These are phyloP conservation scores for Chaetomium tenue DNA, from an alignment of 495 filamentous ascomycete species.

Conservation along the genomic window DNA sequence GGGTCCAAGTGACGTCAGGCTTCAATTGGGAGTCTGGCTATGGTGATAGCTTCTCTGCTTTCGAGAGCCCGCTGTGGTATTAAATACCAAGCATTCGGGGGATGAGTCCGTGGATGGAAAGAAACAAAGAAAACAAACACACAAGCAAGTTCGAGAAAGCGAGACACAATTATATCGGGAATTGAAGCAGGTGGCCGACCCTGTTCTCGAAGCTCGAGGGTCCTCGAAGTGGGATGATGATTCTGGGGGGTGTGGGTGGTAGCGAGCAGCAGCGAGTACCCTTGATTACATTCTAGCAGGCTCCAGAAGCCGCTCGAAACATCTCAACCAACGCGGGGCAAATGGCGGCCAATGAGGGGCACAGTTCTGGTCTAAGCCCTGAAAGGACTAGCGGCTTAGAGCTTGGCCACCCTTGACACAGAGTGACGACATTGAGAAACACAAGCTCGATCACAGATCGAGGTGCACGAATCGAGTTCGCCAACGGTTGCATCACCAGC, in stretches of 20 bases:
- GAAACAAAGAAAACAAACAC: conserved; percentile 3
- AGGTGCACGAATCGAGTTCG: no score
- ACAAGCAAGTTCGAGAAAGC: background rate
- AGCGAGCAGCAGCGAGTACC: conserved; percentile 14
- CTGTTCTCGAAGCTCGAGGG: conserved; percentile 23
- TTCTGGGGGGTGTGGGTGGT: conserved; percentile 16
- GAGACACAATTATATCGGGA: conserved; percentile 27
- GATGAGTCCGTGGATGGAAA: conserved; percentile 16
- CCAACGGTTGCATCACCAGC: no score
- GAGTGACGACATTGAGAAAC: conserved; percentile 15
- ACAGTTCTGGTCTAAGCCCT: background rate
- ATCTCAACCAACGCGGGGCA: conserved; percentile 25
- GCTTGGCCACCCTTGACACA: background rate
- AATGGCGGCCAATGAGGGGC: conserved; percentile 2
- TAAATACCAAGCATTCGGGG: conserved; percentile 4
- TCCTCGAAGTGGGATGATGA: conserved; percentile 26
- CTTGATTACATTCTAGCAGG: conserved; percentile 15
- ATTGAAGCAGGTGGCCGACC: conserved; percentile 10
- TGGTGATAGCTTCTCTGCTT: background rate
- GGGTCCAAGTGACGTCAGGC: conserved; percentile 32
- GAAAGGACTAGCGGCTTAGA: conserved; percentile 14
- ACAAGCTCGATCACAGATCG: background rate
- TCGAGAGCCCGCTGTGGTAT: background rate
- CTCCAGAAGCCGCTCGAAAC: conserved; percentile 31
- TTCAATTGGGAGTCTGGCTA: conserved; percentile 20